Evolutionary conservation across 768 basidiomycete species (phyloP).

Genomic region (Tylopilus vinaceipallidus): DNA sequence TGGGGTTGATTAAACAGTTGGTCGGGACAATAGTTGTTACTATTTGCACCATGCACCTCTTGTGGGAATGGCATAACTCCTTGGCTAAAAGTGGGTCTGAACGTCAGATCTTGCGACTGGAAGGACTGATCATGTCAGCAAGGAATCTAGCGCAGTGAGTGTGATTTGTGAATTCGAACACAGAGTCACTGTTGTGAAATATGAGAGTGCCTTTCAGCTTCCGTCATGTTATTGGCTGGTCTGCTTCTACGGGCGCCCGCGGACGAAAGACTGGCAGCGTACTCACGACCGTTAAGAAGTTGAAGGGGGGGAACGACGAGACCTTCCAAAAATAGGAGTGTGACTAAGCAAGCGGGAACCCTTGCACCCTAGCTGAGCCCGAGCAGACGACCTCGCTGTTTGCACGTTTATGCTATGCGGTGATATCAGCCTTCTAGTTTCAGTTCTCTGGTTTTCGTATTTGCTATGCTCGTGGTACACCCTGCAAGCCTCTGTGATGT

Average conservation of each 20-base stretch:
- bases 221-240: slow-evolving; percentile 39
- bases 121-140: not conserved
- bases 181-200: slow-evolving; percentile 7
- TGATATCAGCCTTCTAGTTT: slow-evolving; percentile 32
- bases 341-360: slow-evolving; percentile 28
- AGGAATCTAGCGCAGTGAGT: slow-evolving; percentile 6
- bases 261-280: slow-evolving; percentile 29
- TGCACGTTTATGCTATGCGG: slow-evolving; percentile 36
- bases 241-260: slow-evolving; percentile 29
- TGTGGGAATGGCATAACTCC: slow-evolving; percentile 46
- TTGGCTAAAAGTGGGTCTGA: slow-evolving; percentile 37
- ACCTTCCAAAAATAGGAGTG: slow-evolving; percentile 17
- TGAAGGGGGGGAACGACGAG: slow-evolving; percentile 10
- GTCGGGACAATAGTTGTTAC: slow-evolving; percentile 14
- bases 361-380: slow-evolving; percentile 15
- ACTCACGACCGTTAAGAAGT: slow-evolving; percentile 34
- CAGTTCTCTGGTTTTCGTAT: slow-evolving; percentile 21
- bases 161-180: not conserved
- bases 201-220: slow-evolving; percentile 34
- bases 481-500: slow-evolving; percentile 74
- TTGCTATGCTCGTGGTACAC: slow-evolving; percentile 60
- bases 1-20: slow-evolving; percentile 5
- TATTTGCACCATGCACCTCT: slow-evolving; percentile 30
- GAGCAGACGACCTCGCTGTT: slow-evolving; percentile 15
- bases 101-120: not conserved